Base-by-base conservation (phyloP, 2,329 filamentous ascomycete genomes). In the Diaporthe sp. region DNA sequence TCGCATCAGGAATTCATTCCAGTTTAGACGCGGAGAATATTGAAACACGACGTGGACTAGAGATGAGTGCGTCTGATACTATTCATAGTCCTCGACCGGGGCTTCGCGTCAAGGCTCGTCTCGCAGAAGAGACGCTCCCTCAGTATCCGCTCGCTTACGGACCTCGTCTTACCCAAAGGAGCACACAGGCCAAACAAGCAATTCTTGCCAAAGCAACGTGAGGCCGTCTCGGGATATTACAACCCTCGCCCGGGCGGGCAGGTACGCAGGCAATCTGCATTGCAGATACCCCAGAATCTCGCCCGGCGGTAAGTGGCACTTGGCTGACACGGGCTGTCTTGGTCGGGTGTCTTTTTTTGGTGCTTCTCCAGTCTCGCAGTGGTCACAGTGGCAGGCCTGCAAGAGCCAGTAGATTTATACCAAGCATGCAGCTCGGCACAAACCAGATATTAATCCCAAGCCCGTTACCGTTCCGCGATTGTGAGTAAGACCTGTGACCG, bases 241-340 rank as follows among this genome's bases (percentile, higher is more conserved):
- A 40, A 52, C n/a, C 22, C 13, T 38, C 45, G 61, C 30, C 61
- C 45, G 30, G 45, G 13, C 15, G 38, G 45, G 61, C 17, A n/a
- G 9, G 15, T n/a, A n/a, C n/a, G n/a, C 17, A 45, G n/a, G 30
- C 30, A 54, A 45, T 25, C 38, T 52, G 64, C 64, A 68, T 68
- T 54, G 47, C n/a, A 54, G 8, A 28, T 13, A 40, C 33, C 47
- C 64, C 47, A 19, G 28, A 40, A 68, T 68, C 33, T 68, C n/a
- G 64, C n/a, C 45, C 9, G 64, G 64, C 64, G 64, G 64, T 40
- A 68, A 68, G 4, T 68, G 61, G 30, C 61, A 67, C 61, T 67
- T 52, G 61, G 61, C 61, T 67, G 64, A 68, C 64, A 70, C 52
- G 19, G 40, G 45, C 5, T 55, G 67, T 70, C 67, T 57, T 55